Base-by-base conservation (phyloP, 1,284 basidiomycete species). In the Ganoderma meredithae region DNA sequence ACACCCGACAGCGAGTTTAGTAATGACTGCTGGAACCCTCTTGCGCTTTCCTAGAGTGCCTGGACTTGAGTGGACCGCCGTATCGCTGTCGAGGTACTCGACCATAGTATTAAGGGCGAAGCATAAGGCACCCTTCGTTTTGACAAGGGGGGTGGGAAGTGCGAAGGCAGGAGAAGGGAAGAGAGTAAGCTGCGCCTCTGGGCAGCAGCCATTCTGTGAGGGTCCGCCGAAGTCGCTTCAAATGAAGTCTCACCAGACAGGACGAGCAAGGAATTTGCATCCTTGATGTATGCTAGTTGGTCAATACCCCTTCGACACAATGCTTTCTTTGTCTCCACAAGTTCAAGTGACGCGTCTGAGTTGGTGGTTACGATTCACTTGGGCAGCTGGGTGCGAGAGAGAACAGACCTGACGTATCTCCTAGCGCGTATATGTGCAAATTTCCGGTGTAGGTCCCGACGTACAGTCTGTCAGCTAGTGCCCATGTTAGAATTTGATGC, bases 1-100 rank as follows among this genome's bases (percentile, higher is more conserved):
- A 76, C 96, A 97, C 17, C 95, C 97, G 8, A 99, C 85, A 4
- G 95, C 86, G 10, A 99, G 83, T 66, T 89, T 87, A 0, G 94
- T 94, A n/a, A 94, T 83, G 19, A 90, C 79, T 2, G 85, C 85
- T 15, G 90, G 87, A 33, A 90, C 86, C 17, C 83, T 78, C 68
- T 83, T 83, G 12, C 79, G 74, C 66, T 81, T 83, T 41, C 72
- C 73, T 44, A 82, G 81, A 43, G 80, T 81, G 31, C 68, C 70
- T 4, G 71, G 67, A n/a, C 55, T 65, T 10, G 74, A 70, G 10
- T 70, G 66, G 6, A 62, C 63, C 2, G 43, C 27, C 27, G 70
- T 69, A 62, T 78, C 75, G 8, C 72, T 60, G 33, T 73, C 66
- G 47, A 81, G 65, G 70, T 86, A 80, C 71, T 88, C 84, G 25